These are phyloP conservation scores for Umbelopsis ramanniana DNA, from an alignment of 192 early-diverging fungal genomes.

Conservation along the genomic window DNA sequence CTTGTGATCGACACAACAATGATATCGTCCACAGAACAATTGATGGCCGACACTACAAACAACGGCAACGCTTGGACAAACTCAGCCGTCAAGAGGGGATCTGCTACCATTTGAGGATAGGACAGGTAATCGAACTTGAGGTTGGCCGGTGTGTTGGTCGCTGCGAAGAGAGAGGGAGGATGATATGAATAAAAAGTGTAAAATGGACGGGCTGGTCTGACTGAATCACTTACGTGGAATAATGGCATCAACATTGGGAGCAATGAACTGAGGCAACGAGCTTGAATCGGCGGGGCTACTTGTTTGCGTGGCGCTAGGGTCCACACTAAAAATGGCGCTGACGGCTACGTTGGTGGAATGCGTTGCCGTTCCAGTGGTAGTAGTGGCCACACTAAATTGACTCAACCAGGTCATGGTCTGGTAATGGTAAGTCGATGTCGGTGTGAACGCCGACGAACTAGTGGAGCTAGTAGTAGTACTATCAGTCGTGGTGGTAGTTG, in stretches of 20 bases:
- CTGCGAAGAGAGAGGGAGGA: neutral
- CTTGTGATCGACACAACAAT: conserved; percentile 35
- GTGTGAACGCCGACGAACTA: conserved; percentile 7
- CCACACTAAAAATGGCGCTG: conserved; percentile 9
- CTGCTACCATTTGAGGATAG: conserved; percentile 35
- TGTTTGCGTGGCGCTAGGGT: neutral
- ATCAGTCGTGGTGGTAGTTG: neutral
- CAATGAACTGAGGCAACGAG: conserved; percentile 32
- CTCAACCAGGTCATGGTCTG: conserved; percentile 30
- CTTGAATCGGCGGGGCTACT: neutral
- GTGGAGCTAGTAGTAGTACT: conserved; percentile 5
- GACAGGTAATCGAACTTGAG: conserved; percentile 32
- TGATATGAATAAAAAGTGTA: no score
- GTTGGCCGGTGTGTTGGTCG: conserved; percentile 5
- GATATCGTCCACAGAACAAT: conserved; percentile 26
- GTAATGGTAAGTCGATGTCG: conserved; percentile 29
- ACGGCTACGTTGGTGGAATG: neutral
- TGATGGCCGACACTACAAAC: conserved; percentile 21
- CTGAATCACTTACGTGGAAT: conserved; percentile 22
- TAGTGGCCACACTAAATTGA: conserved; percentile 19
- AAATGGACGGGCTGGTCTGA: neutral
- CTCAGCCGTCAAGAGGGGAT: conserved; percentile 35
- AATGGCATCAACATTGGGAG: conserved; percentile 30
- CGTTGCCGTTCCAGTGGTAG: neutral
- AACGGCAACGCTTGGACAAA: conserved; percentile 33